Evolutionary conservation across 1,284 basidiomycete species (phyloP).

Genomic region (Boletus smithii): DNA sequence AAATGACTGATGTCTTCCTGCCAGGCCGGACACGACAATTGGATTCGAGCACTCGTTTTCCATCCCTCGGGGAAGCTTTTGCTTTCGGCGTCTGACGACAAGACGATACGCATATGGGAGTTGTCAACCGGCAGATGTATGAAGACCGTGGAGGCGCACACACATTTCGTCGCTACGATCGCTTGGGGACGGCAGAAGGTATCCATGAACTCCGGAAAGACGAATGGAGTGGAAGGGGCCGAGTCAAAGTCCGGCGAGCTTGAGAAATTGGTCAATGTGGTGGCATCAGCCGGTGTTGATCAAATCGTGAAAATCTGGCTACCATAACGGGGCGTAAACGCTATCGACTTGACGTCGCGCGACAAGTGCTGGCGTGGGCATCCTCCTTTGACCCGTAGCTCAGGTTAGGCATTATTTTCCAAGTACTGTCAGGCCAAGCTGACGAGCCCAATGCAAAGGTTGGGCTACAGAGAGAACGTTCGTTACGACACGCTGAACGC

Average conservation of each 20-base stretch:
- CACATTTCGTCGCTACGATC: conserved; percentile 81
- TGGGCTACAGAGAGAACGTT: conserved; percentile 18
- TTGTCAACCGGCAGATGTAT: conserved; percentile 75
- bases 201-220: conserved; percentile 32
- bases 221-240: conserved; percentile 37
- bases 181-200: conserved; percentile 69
- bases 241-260: conserved; percentile 39
- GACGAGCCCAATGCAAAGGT: conserved; percentile 11
- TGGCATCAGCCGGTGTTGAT: conserved; percentile 81
- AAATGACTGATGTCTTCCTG: conserved; percentile 11
- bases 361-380: conserved; percentile 11
- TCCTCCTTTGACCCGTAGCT: conserved; percentile 8
- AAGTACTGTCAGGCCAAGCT: background rate
- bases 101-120: conserved; percentile 89
- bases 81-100: conserved; percentile 87
- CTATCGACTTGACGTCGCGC: conserved; percentile 7
- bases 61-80: conserved; percentile 85
- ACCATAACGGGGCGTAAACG: conserved; percentile 37
- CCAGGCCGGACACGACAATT: conserved; percentile 78
- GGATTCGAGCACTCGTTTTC: conserved; percentile 81
- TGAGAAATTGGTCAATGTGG: conserved; percentile 69
- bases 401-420: conserved; percentile 14
- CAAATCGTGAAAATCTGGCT: conserved; percentile 66
- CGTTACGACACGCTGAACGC: conserved; percentile 30
- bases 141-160: conserved; percentile 83